Conservation (phyloP, 176 grass and related monocot species). For the Oryza officinalis region DNA sequence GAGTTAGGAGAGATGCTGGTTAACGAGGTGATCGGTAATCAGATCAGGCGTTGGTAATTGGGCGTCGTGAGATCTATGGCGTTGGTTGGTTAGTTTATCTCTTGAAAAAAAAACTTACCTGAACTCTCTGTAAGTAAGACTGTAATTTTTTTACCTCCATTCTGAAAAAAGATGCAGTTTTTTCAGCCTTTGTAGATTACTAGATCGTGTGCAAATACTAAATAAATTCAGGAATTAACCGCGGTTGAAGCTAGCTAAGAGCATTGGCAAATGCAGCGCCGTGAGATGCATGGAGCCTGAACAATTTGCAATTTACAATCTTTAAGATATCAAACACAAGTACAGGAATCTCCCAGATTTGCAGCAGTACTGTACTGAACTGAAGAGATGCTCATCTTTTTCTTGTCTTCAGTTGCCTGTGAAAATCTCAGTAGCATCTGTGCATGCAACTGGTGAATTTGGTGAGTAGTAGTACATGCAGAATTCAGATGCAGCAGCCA, state of each 20-base stretch:
- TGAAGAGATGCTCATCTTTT: background rate
- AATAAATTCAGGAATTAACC: background rate
- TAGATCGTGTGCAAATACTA: background rate
- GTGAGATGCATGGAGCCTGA: background rate
- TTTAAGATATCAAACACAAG: background rate
- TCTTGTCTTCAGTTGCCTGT: background rate
- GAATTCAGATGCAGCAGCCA: background rate
- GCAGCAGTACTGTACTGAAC: background rate
- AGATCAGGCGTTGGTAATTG: slow-evolving; percentile 21
- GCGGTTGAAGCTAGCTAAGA: background rate
- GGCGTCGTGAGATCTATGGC: slow-evolving; percentile 38
- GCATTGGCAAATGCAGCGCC: background rate
- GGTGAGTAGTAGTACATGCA: background rate
- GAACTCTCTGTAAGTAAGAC: background rate
- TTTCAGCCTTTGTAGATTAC: background rate
- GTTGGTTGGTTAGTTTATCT: background rate
- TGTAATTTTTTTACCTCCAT: background rate
- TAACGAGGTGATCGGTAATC: background rate
- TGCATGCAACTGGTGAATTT: background rate
- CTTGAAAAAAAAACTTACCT: background rate
- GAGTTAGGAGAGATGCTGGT: background rate
- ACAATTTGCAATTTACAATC: background rate
- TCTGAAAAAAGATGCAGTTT: background rate
- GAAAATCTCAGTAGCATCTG: background rate
- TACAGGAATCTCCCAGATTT: background rate